Percentiles rank a stretch among this genome's conserved stretches.
phyloP scores from a whole-genome alignment of 2,329 filamentous ascomycete species.

The Exophiala alcalophila region DNA sequence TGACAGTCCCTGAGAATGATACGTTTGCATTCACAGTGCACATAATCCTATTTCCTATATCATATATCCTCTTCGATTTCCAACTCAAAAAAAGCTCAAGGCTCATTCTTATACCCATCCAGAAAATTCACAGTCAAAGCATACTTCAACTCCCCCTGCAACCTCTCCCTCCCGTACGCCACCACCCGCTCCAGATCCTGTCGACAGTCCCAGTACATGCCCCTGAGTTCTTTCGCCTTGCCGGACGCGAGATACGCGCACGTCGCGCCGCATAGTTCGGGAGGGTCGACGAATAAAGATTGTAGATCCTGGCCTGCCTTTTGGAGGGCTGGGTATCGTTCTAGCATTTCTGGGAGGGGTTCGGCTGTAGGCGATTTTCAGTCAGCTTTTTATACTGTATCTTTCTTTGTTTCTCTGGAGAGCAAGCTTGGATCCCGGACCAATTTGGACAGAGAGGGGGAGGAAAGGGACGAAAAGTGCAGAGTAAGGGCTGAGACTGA shows the following conservation, averaged over 20 bases:
- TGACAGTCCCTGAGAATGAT: too few species aligned
- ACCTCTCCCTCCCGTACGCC: constrained; percentile 13
- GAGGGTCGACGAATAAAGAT: constrained; percentile 20
- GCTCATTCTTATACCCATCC: constrained; percentile 23
- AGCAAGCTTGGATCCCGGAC: too few species aligned
- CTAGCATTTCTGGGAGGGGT: constrained; percentile 7
- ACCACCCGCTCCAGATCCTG: constrained; percentile 19
- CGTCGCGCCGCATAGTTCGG: constrained; percentile 22
- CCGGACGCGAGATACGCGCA: constrained; percentile 19
- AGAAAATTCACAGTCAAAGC: constrained; percentile 18
- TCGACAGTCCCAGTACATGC: constrained; percentile 21
- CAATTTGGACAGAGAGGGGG: background rate
- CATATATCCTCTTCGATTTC: too few species aligned
- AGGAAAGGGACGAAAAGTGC: background rate
- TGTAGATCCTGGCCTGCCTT: constrained; percentile 13
- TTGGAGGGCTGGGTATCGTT: constrained; percentile 8
- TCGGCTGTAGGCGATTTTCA: constrained; percentile 4
- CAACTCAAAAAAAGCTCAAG: constrained; percentile 7
- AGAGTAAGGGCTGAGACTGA: too few species aligned
- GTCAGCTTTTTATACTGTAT: background rate
- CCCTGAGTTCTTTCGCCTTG: constrained; percentile 19
- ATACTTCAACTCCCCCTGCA: constrained; percentile 13
- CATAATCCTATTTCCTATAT: too few species aligned
- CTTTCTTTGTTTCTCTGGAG: too few species aligned
- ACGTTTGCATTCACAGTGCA: too few species aligned